A percentile compares a stretch with the other conserved stretches of the same genome.
phyloP scores from a whole-genome alignment of 2,329 filamentous ascomycete species.

The Botrytis aclada region DNA sequence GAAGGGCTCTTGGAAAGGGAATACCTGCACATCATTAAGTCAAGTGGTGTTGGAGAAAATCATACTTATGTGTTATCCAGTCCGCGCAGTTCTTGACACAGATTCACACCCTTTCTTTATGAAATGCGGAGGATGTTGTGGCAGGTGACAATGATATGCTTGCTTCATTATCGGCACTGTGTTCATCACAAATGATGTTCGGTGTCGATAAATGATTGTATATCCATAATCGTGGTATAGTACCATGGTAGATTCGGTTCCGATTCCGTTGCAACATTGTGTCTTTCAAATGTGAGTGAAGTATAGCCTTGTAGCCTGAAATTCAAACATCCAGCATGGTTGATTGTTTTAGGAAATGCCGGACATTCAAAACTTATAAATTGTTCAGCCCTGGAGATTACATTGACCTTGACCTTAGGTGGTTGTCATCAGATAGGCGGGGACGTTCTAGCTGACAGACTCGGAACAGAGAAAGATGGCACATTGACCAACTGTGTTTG shows the following conservation, averaged over 20 bases:
- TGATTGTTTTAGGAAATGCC: neutral
- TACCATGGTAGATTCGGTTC: neutral
- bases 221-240: neutral
- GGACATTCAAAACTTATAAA: neutral
- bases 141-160: no score
- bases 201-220: neutral
- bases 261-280: neutral
- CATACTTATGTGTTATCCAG: neutral
- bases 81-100: neutral
- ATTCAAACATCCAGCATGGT: neutral
- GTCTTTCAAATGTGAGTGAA: neutral
- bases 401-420: neutral
- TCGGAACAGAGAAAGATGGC: neutral
- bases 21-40: neutral
- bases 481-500: neutral
- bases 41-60: neutral
- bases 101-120: neutral
- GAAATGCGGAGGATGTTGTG: neutral
- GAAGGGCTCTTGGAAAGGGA: no score
- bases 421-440: neutral
- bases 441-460: neutral
- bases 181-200: neutral
- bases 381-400: neutral
- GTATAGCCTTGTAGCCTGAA: neutral
- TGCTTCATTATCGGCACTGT: no score